Base-by-base conservation (phyloP, 208 protist genomes). In the Trypanosomatidae sp. region DNA sequence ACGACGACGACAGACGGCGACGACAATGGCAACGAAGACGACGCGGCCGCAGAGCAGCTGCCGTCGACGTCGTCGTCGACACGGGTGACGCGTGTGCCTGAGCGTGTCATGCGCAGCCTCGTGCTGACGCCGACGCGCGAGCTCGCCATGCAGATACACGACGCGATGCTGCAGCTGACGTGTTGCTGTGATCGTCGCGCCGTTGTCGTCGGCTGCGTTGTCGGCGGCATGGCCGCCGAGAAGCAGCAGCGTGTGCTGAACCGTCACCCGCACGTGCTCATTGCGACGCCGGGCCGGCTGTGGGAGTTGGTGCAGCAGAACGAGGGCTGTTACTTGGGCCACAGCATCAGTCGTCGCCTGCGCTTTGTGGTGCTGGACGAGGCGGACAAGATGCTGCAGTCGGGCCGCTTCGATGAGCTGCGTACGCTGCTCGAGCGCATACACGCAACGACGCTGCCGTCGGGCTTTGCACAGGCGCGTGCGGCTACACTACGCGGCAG, bases 341-440 rank as follows among this genome's bases (percentile, higher is more conserved):
- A 99, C 64, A 87, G 98, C 38, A 85, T 96, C 27, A 85, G 80
- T 37, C 79, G 99, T 11, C 79, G 77, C 15, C 73, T 94, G 52
- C 42, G 54, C 40, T 98, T 87, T 62, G 65, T 99, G 0, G 94
- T 98, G 5, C 72, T 99, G 3, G 98, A 99, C 67, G 97, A 99
- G 69, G 97, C 97, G 0, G 98, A 99, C 54, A 77, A 97, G 47
- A 96, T 99, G 81, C 88, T 99, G 57, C 96, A 99, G 56, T 88
- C 75, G 6, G 82, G 78, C 46, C 95, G 92, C 46, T 97, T 98
- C 54, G 92, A 97, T 21, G 91, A 99, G 59, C 88, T 99, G 67
- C 87, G 79, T 33, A 82, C 94, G 50, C 97, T 99, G 62, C 55
- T 99, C 18, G 82, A 95, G 53, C 62, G 97, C 42, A 88, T 99